Conservation (phyloP, 2,329 filamentous ascomycete species). For the Hawksworthiomyces lignivorus region DNA sequence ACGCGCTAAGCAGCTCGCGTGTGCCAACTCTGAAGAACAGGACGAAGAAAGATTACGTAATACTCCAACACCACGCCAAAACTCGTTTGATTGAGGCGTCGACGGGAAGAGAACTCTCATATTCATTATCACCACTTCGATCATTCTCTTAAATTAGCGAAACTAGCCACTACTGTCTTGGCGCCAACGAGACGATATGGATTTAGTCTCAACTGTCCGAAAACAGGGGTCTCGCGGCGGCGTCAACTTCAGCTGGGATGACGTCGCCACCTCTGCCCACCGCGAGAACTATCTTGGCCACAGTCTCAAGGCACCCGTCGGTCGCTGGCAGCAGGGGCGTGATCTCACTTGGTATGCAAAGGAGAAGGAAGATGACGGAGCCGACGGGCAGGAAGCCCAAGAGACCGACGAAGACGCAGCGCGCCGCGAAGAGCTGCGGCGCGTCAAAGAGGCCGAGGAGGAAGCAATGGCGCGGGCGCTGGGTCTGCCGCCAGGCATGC, state of each 20-base stretch:
- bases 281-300: constrained; percentile 89
- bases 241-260: constrained; percentile 93
- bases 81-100: no score
- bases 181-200: no score
- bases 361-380: constrained; percentile 25
- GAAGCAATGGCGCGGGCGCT: constrained; percentile 80
- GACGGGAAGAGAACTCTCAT: no score
- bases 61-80: no score
- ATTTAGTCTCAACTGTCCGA: constrained; percentile 84
- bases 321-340: constrained; percentile 79
- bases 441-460: constrained; percentile 84
- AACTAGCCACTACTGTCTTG: no score
- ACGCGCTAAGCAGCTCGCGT: no score
- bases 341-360: constrained; percentile 60
- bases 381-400: constrained; percentile 43
- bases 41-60: no score
- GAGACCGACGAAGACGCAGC: constrained; percentile 55
- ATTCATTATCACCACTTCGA: no score
- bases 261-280: constrained; percentile 77
- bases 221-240: constrained; percentile 88
- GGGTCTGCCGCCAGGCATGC: constrained; percentile 52
- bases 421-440: constrained; percentile 68
- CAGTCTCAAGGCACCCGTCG: constrained; percentile 84
- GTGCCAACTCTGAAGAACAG: no score
- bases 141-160: no score